These are phyloP conservation scores for Hippophae tibetana DNA, from an alignment of 306 rosid genomes.

Conservation along the genomic window DNA sequence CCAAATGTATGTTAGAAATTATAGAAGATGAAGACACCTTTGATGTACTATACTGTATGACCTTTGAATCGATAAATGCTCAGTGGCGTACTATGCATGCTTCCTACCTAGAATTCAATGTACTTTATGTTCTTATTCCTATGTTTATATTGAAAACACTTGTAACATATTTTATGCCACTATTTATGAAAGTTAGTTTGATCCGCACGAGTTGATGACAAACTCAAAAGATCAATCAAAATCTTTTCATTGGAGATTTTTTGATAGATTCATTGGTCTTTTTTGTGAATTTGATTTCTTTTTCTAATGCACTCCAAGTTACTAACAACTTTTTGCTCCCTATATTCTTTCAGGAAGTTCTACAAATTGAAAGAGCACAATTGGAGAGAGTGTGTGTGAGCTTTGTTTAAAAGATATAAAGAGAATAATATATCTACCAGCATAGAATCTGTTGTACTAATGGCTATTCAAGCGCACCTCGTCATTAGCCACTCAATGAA, in stretches of 20 bases:
- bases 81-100: conserved; percentile 94
- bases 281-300: background rate
- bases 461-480: conserved; percentile 2
- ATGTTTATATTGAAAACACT: background rate
- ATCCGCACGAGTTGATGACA: too few species aligned
- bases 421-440: conserved; percentile 67
- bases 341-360: conserved; percentile 59
- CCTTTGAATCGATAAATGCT: conserved; percentile 92
- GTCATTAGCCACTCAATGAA: too few species aligned
- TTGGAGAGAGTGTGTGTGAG: conserved; percentile 70
- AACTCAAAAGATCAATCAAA: too few species aligned
- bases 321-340: conserved; percentile 5
- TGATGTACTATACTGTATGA: conserved; percentile 67
- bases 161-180: background rate
- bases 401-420: conserved; percentile 52
- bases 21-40: conserved; percentile 63
- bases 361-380: conserved; percentile 67
- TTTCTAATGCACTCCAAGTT: background rate
- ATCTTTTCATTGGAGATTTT: too few species aligned
- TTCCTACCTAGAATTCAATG: conserved; percentile 89
- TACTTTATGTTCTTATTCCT: conserved; percentile 20
- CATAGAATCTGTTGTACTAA: conserved; percentile 68
- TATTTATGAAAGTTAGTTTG: too few species aligned
- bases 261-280: too few species aligned
- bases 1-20: too few species aligned